phyloP scores from a whole-genome alignment of 2,329 filamentous ascomycete species.

The Cordyceps cateniannulata region DNA sequence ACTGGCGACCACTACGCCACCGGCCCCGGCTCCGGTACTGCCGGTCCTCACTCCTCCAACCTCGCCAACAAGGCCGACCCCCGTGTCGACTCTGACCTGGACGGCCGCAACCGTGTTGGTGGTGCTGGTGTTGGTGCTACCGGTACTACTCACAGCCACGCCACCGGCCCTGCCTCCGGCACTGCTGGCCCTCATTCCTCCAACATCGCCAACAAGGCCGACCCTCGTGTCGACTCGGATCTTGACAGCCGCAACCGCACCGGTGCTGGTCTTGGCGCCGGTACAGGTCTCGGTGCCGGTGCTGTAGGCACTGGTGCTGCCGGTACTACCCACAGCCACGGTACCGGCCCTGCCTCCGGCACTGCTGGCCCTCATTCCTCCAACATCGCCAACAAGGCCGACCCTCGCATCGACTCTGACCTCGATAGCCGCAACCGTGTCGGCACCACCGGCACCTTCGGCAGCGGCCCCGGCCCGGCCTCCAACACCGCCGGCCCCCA shows the following conservation, averaged over 20 bases:
- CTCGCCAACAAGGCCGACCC: slow-evolving; percentile 44
- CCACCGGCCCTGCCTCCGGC: slow-evolving; percentile 15
- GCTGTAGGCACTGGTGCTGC: not conserved
- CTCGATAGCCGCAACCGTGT: slow-evolving; percentile 32
- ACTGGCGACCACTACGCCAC: slow-evolving; percentile 10
- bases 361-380: slow-evolving; percentile 36
- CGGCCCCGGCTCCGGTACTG: slow-evolving; percentile 17
- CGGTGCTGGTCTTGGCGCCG: not conserved
- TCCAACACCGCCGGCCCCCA: slow-evolving; percentile 33
- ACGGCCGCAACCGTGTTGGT: slow-evolving; percentile 24
- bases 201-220: slow-evolving; percentile 39
- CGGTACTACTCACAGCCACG: slow-evolving; percentile 7
- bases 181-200: slow-evolving; percentile 36
- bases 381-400: slow-evolving; percentile 40
- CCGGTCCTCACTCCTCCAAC: slow-evolving; percentile 36
- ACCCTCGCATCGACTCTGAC: slow-evolving; percentile 47
- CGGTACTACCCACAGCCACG: slow-evolving; percentile 7
- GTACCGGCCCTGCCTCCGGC: slow-evolving; percentile 14
- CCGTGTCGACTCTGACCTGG: slow-evolving; percentile 44
- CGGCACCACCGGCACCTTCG: slow-evolving; percentile 1
- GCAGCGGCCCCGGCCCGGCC: slow-evolving; percentile 14
- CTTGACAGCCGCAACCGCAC: slow-evolving; percentile 33
- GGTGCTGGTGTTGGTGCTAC: not conserved
- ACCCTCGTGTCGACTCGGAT: slow-evolving; percentile 48
- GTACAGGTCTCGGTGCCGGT: not conserved